Base-by-base conservation (phyloP, 192 early-diverging fungal genomes). In the Rhizophlyctis rosea region DNA sequence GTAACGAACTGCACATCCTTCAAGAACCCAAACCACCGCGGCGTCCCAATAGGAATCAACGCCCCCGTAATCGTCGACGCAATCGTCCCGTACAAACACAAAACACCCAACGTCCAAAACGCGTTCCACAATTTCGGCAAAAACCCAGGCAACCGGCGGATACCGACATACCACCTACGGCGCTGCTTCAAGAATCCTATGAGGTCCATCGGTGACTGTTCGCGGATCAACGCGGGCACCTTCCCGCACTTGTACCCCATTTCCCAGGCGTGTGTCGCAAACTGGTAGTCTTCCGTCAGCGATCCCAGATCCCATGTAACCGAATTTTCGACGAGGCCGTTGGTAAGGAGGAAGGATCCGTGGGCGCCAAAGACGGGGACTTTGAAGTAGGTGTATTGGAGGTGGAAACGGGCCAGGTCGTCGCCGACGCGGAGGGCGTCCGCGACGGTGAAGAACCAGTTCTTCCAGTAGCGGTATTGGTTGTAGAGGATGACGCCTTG, bases 341-440 rank as follows among this genome's bases (percentile, higher is more conserved):
- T 80, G 27, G 48, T 74, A n/a, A 80, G 34, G 39, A 80, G 57
- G 65, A 80, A 80, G 29, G 68, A 71, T 18, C 78, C 78, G 66
- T 80, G 78, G 4, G 70, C 74, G 25, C 78, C 78, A 66, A 76
- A 80, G n/a, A 80, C 59, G 13, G 78, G 78, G 14, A 62, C 56
- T 32, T 77, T 64, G 70, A 80, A 64, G 69, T 70, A 73, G 9
- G 75, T 71, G 72, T 70, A 80, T 68, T 80, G 78, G 33, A 80
- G 59, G 47, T 80, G 74, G 64, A 80, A 80, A 4, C 78, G 67
- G 11, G 78, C 54, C 51, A 80, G 47, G 56, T 80, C 78, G 59
- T 80, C 78, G 33, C 78, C 78, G 53, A 80, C 78, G 16, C 78
- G 71, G 54, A 80, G 65, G n/a, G 73, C 78, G 57, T 80, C 78